phyloP scores from a whole-genome alignment of 106 monocot genomes.

The Dendrobium huoshanense region DNA sequence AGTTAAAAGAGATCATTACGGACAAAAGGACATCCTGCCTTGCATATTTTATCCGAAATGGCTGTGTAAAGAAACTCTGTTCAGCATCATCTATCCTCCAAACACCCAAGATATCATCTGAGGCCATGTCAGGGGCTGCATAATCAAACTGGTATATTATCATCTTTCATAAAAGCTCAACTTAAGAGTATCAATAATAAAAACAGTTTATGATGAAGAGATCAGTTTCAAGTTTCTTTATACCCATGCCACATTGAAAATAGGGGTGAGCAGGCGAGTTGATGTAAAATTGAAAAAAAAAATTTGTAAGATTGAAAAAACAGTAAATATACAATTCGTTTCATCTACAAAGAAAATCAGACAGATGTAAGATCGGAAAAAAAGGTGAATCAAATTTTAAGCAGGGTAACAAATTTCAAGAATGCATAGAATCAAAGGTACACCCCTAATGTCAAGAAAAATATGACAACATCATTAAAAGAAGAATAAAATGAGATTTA shows the following conservation, averaged over 20 bases:
- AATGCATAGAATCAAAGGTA: neutral
- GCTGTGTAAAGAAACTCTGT: constrained; percentile 92
- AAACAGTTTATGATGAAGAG: neutral
- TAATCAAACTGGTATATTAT: constrained; percentile 46
- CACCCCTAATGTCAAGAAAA: neutral
- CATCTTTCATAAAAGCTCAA: constrained; percentile 32
- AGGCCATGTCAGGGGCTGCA: constrained; percentile 76
- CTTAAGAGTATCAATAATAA: too few relatives aligned
- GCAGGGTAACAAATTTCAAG: neutral
- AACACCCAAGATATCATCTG: constrained; percentile 60
- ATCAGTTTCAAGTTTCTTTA: neutral
- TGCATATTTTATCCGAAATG: constrained; percentile 92
- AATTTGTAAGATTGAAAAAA: too few relatives aligned
- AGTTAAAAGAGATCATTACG: constrained; percentile 90
- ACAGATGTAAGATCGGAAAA: neutral
- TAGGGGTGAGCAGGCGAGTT: neutral
- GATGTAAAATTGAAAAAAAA: neutral
- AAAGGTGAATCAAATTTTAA: neutral
- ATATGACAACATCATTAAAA: neutral
- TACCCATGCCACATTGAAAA: neutral
- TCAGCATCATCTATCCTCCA: constrained; percentile 92
- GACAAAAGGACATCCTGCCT: constrained; percentile 89
- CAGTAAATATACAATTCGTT: neutral
- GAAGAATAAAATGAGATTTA: neutral
- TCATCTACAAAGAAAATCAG: neutral